These are phyloP conservation scores for Wickerhamomyces bisporus DNA, from an alignment of 805 yeast genomes.

Conservation along the genomic window DNA sequence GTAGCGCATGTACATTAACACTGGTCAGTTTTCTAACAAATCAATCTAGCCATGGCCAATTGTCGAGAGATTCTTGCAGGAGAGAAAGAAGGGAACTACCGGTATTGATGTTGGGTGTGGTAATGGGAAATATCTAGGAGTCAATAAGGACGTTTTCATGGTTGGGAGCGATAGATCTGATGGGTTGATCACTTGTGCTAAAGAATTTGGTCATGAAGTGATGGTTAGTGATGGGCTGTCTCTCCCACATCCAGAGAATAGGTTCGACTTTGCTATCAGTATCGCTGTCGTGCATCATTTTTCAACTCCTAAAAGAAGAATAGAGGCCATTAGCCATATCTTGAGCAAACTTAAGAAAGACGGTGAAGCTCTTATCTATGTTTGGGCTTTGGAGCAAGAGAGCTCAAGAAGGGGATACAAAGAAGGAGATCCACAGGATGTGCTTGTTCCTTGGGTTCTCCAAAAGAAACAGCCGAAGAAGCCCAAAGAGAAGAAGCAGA, in stretches of 20 bases:
- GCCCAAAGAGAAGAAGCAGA: slow-evolving; percentile 25
- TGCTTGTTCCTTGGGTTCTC: slow-evolving; percentile 92
- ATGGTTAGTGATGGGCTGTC: slow-evolving; percentile 77
- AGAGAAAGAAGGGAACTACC: slow-evolving; percentile 46
- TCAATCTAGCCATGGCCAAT: slow-evolving; percentile 83
- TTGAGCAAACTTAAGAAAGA: slow-evolving; percentile 49
- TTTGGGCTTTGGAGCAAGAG: slow-evolving; percentile 96
- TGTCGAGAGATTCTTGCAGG: slow-evolving; percentile 63
- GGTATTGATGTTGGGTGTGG: slow-evolving; percentile 98
- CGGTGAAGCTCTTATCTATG: slow-evolving; percentile 78
- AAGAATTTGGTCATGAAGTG: slow-evolving; percentile 44
- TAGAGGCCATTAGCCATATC: slow-evolving; percentile 68
- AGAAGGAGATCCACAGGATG: slow-evolving; percentile 89
- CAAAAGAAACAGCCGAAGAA: slow-evolving; percentile 41
- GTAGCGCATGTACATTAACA: slow-evolving; percentile 2
- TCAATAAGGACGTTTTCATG: slow-evolving; percentile 63
- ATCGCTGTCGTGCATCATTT: slow-evolving; percentile 97
- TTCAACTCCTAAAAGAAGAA: slow-evolving; percentile 74
- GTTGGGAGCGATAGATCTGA: slow-evolving; percentile 73
- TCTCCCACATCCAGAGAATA: slow-evolving; percentile 46
- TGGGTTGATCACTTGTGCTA: slow-evolving; percentile 64
- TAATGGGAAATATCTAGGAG: slow-evolving; percentile 82
- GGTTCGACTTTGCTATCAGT: slow-evolving; percentile 79
- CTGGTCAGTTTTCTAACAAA: neutral
- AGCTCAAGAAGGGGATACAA: slow-evolving; percentile 84